Conservation (phyloP, 192 early-diverging fungal genomes). For the Umbelopsis isabellina region DNA sequence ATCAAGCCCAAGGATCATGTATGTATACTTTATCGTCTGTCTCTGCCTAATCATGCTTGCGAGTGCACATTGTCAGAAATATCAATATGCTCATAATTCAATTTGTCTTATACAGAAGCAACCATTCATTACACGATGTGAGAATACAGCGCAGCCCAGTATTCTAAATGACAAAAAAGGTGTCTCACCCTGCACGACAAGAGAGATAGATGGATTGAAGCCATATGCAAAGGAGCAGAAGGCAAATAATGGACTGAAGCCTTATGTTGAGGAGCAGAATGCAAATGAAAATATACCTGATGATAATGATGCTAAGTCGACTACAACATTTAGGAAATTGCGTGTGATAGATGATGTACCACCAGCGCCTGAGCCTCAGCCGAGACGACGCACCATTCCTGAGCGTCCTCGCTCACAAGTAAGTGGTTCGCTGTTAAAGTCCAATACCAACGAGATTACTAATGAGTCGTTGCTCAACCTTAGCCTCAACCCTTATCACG, state of each 20-base stretch:
- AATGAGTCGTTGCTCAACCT: neutral
- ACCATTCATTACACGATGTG: no score
- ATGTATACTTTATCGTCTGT: no score
- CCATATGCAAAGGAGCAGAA: neutral
- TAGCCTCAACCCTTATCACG: slow-evolving; percentile 13
- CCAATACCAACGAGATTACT: neutral
- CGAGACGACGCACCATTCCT: neutral
- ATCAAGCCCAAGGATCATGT: no score
- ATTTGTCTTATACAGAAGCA: no score
- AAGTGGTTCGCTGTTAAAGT: neutral
- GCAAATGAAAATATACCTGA: neutral
- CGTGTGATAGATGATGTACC: slow-evolving; percentile 11
- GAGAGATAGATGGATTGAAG: no score
- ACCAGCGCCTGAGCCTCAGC: neutral
- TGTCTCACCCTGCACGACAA: no score
- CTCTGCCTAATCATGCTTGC: no score
- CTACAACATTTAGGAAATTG: neutral
- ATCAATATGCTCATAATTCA: no score
- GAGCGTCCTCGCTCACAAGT: neutral
- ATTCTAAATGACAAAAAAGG: no score
- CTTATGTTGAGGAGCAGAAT: neutral
- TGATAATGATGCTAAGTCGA: neutral
- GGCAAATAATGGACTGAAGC: neutral
- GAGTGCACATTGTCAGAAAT: no score
- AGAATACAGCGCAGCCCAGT: no score